Evolutionary conservation across 306 rosid species (phyloP), one percentile per base, ranked within the genome.

Genomic region (Quercus bicolor): DNA sequence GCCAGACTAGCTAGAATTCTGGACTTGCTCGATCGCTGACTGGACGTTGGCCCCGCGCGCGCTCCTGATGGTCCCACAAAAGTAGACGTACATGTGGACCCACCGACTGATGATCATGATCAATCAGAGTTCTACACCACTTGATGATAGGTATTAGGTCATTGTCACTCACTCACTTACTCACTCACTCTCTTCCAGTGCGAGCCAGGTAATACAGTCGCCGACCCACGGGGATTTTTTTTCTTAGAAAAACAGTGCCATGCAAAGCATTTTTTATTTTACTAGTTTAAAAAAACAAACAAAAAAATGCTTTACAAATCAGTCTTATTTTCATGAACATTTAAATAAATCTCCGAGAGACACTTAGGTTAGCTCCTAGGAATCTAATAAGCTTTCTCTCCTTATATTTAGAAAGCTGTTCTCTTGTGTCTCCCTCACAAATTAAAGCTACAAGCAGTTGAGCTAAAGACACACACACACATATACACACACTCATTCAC

Each of bases 151-250:
- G 74, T 84, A 72, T 80, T 84, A 85, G 84, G 88, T 87, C 84
- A 80, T 71, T 86, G 57, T 73, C 80, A 45, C 15, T 40, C 75
- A 3, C 53, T 73, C 80, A 45, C 15, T 40, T 70, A 3, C 53
- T 73, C 80, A 34, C 19, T 40, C 75, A 12, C 53, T 48, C 53
- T 13, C 55, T 34, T 53, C 78, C 29, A 87, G 90, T 86, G 90
- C 84, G 81, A 81, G 80, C 86, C 92, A 90, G 86, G 66, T 84
- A 77, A 88, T 76, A 56, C 40, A 83, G 77, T 75, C 60, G 51
- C 78, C 75, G 73, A 3, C 76, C 52, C 74, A 71, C 78, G 60
- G 68, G 37, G 56, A 55, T 33, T 20, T 34, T 70, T 40, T 78
- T 78, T 71, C 56, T 23, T 11, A 68, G 75, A 64, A 64, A 75